Base-by-base conservation (phyloP, 495 filamentous ascomycete species). In the Hyaloscypha hepaticicola region DNA sequence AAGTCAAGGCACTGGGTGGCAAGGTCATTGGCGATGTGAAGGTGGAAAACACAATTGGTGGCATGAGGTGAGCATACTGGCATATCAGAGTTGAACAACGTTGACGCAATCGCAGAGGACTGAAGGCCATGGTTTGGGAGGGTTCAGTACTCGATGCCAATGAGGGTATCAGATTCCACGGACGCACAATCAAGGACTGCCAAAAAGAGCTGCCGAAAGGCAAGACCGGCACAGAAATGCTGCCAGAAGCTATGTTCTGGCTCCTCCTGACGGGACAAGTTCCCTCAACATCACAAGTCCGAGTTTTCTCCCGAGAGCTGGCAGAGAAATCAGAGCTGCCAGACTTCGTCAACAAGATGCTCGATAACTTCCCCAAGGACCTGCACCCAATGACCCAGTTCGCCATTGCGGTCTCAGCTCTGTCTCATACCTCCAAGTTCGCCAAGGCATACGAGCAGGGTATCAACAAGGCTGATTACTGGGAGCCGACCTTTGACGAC, bases 191-290 rank as follows among this genome's bases (percentile, higher is more conserved):
- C 82, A 96, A 95, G 80, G 95, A 99, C 73, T 99, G 95, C 83
- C 93, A 97, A 73, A 84, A 86, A 63, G 87, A 96, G 73, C 85
- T 99, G 8, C 95, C 95, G 70, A 97, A 97, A 80, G 95, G 93
- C 59, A 90, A 85, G 61, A 85, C 89, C 2, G 95, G 95, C 63
- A 95, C 91, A n/a, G 94, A 99, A 80, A 98, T 98, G 96, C 88
- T 99, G 2, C 95, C 95, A 41, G 95, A 99, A 77, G 88, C 93
- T 73, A 98, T 99, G 95, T 99, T 99, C 84, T 99, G 95, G 95
- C 88, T 99, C 27, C 88, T 99, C 19, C 78, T 99, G 65, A 99
- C 95, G 9, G 96, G 95, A 63, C 83, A 94, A 76, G 90, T 99
- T 26, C 95, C 95, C 11, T 90, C 89, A 2, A 88, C 87, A 26